Evolutionary conservation across 23 red algal species (phyloP), one percentile per base, ranked within the genome.

Genomic region (Gracilaria domingensis): DNA sequence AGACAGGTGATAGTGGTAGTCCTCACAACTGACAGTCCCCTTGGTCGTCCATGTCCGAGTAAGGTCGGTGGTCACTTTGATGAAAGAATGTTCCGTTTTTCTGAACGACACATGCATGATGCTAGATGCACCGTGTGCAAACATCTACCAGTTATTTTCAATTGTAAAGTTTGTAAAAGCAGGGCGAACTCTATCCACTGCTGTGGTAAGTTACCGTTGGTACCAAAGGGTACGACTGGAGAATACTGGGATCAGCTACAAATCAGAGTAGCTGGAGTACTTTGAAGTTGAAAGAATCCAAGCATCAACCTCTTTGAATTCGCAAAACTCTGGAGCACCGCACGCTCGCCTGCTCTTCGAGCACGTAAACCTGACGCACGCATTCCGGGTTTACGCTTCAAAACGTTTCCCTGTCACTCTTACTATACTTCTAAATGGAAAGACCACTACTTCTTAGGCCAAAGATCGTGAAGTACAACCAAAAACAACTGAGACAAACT

Each of bases 381-480:
- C 29, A 23, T 29, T 62, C 29, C 2, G 24, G 59, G 13, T 62
- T 30, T 18, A 14, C 23, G 20, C 24, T 30, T 62, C 1, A 29
- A 1, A 30, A 29, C 59, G 26, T 29, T 62, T 62, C 26, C 0
- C 59, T 8, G 26, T 30, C 29, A 29, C 21, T 11, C 59, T 62
- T 62, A 24, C 59, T 12, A 9, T 2, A 29, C 59, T 62, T 1
- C 4, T 30, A 28, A 4, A 62, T 62, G 59, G 24, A 62, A 62
- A 62, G 59, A 62, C 59, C 59, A 25, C 59, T 62, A 24, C 16
- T 62, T 12, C 59, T 62, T 0, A 62, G 59, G 26, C 59, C 59
- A 28, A 62, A 62, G 59, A 62, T 62, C 59, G 59, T 62, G 4
- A 62, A 62, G 18, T 62, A 62, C 59, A 62, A 62, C 59, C 59